Evolutionary conservation across 1,139 yeast genomes (phyloP).

Genomic region (Sugiyamaella novakii): DNA sequence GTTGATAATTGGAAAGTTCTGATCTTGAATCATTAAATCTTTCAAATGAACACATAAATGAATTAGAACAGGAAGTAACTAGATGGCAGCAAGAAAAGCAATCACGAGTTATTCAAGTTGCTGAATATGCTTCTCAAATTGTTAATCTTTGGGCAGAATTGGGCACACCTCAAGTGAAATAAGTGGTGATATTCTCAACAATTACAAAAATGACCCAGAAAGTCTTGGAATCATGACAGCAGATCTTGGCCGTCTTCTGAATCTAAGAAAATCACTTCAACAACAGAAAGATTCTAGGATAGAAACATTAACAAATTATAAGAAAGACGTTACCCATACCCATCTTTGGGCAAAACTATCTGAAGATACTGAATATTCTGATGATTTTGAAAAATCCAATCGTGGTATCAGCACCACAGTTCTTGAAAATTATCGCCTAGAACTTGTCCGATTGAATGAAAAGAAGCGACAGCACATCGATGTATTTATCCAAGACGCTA

Average conservation of each 20-base stretch:
- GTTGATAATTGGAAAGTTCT: too few species aligned
- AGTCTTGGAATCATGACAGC: slow-evolving; percentile 34
- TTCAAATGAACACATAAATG: slow-evolving; percentile 28
- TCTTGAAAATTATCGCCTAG: slow-evolving; percentile 49
- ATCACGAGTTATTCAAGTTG: slow-evolving; percentile 31
- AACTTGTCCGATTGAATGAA: slow-evolving; percentile 58
- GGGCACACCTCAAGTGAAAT: slow-evolving; percentile 40
- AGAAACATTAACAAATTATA: slow-evolving; percentile 18
- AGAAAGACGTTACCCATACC: slow-evolving; percentile 27
- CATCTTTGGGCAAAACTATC: slow-evolving; percentile 39
- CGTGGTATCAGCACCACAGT: slow-evolving; percentile 42
- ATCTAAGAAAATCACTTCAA: slow-evolving; percentile 36
- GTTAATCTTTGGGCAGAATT: slow-evolving; percentile 41
- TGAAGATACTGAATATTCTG: slow-evolving; percentile 25
- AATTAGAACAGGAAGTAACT: slow-evolving; percentile 35
- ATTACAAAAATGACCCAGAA: slow-evolving; percentile 35
- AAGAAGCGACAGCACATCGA: slow-evolving; percentile 68
- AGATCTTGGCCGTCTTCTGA: slow-evolving; percentile 35
- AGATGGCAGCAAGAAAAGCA: slow-evolving; percentile 36
- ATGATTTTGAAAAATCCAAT: slow-evolving; percentile 35
- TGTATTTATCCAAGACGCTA: slow-evolving; percentile 63
- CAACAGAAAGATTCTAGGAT: slow-evolving; percentile 33
- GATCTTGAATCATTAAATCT: slow-evolving; percentile 23
- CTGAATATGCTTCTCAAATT: slow-evolving; percentile 33
- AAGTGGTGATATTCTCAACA: slow-evolving; percentile 33